Evolutionary conservation across 208 protist species (phyloP).

Genomic region (Leptomonas seymouri): DNA sequence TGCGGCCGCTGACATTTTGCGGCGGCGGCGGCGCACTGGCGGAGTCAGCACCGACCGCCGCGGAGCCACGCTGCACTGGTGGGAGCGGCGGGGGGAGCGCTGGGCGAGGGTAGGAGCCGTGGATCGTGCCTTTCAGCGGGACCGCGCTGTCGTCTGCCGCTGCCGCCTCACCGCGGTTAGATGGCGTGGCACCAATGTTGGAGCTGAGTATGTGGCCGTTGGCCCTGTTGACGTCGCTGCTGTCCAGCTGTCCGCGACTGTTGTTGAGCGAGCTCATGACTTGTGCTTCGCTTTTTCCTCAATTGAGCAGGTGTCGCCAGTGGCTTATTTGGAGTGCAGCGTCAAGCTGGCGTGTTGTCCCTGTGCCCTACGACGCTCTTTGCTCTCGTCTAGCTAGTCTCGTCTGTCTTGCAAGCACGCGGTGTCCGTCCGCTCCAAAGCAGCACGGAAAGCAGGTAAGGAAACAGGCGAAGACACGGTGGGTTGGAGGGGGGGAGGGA

Average conservation of each 20-base stretch:
- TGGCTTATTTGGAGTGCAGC: too few relatives aligned
- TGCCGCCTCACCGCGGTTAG: too few relatives aligned
- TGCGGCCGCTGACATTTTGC: neutral
- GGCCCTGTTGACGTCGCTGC: slow-evolving; percentile 10
- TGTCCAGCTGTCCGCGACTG: slow-evolving; percentile 18
- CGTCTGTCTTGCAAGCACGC: too few relatives aligned
- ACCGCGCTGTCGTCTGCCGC: slow-evolving; percentile 11
- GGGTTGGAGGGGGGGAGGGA: too few relatives aligned
- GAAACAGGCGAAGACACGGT: too few relatives aligned
- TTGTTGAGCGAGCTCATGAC: slow-evolving; percentile 32
- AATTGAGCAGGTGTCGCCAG: too few relatives aligned
- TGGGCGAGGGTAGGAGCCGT: slow-evolving; percentile 31
- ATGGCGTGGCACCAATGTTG: neutral
- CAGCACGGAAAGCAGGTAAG: too few relatives aligned
- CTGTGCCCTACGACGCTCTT: too few relatives aligned
- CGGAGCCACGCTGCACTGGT: slow-evolving; percentile 35
- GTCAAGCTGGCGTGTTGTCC: too few relatives aligned
- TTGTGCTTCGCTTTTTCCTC: too few relatives aligned
- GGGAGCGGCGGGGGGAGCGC: slow-evolving; percentile 31
- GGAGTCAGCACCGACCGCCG: neutral
- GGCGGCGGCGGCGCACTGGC: slow-evolving; percentile 4
- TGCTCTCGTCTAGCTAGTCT: too few relatives aligned
- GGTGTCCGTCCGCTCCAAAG: too few relatives aligned
- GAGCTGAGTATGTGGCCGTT: slow-evolving; percentile 6
- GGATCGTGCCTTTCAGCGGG: slow-evolving; percentile 22